Percentiles rank a stretch among this genome's conserved stretches.
phyloP scores from a whole-genome alignment of 495 filamentous ascomycete species.

The Hypoxylon crocopeplum region DNA sequence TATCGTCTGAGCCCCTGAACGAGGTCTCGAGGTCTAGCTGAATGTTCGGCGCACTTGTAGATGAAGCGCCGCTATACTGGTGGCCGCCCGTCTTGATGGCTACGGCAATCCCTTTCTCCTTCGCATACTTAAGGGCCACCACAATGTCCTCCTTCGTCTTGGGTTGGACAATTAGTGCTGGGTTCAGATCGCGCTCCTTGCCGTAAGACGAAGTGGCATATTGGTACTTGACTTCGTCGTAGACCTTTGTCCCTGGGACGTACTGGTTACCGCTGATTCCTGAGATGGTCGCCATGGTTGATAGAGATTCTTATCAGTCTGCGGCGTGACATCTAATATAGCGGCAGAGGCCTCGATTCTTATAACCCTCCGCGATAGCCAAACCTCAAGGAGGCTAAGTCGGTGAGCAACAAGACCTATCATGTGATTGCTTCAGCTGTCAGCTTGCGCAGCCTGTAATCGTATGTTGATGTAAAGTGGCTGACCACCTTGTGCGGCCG shows the following conservation, averaged over 20 bases:
- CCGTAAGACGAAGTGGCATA: constrained; percentile 48
- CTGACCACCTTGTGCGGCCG: not conserved
- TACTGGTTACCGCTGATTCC: constrained; percentile 41
- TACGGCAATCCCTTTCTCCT: constrained; percentile 43
- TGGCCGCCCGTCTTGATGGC: constrained; percentile 50
- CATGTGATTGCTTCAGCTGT: constrained; percentile 10
- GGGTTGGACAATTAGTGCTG: constrained; percentile 44
- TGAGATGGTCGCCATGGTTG: constrained; percentile 38
- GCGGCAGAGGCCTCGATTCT: not conserved
- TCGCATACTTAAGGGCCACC: constrained; percentile 43
- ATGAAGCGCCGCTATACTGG: constrained; percentile 51
- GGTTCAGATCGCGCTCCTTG: constrained; percentile 43
- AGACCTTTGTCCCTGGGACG: constrained; percentile 34
- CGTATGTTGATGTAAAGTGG: not conserved
- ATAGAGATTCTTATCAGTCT: not conserved
- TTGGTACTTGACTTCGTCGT: constrained; percentile 41
- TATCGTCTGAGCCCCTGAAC: constrained; percentile 40
- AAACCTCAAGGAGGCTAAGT: not conserved
- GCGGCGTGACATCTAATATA: not conserved
- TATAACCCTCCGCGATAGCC: constrained; percentile 3
- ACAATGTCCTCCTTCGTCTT: constrained; percentile 47
- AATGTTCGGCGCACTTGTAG: constrained; percentile 46
- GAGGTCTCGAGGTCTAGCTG: constrained; percentile 45
- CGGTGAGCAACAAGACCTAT: not conserved
- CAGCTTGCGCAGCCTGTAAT: not conserved